Evolutionary conservation across 768 basidiomycete genomes (phyloP), one percentile per base, ranked within the genome.

Genomic region (Kockovaella imperatae): DNA sequence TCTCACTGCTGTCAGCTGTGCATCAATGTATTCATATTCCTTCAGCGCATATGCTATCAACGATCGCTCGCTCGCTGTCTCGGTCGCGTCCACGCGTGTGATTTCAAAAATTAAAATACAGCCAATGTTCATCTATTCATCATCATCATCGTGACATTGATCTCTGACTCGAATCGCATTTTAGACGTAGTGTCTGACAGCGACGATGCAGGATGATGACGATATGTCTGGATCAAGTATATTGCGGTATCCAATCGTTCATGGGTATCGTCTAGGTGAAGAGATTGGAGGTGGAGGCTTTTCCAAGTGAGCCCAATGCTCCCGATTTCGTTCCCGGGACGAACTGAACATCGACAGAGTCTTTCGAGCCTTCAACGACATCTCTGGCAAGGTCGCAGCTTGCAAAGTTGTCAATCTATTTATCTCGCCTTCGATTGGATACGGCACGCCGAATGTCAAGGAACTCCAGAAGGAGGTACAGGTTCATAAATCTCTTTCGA

Each of bases 401-500:
- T 91, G 89, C 75, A 96, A 95, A 71, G 73, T 91, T 25, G 77
- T 91, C 51, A 62, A 74, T 14, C 72, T 89, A 42, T 68, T 57
- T 45, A 57, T 60, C 10, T 57, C 57, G 21, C 57, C 58, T 29
- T 36, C 51, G 3, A 42, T 58, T 7, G 56, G 52, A 2, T 46
- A 54, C 29, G 55, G 57, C 15, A 84, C 80, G 0, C 73, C 77
- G 2, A 64, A 80, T 35, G 83, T 86, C 45, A 91, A 93, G 66
- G 78, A 77, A 15, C 74, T 91, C 8, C 82, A 95, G 47, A 93
- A 90, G 64, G 95, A 99, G 69, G 90, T 95, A 74, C 80, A 84
- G 25, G 81, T 97, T 3, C 93, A 97, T 63, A 72, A 81, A 5
- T 79, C 80, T 0, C 24, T 73, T 95, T n/a, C n/a, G 29, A 86